phyloP scores from a whole-genome alignment of 352 stramenopile genomes.

The Globisporangium viniferum region DNA sequence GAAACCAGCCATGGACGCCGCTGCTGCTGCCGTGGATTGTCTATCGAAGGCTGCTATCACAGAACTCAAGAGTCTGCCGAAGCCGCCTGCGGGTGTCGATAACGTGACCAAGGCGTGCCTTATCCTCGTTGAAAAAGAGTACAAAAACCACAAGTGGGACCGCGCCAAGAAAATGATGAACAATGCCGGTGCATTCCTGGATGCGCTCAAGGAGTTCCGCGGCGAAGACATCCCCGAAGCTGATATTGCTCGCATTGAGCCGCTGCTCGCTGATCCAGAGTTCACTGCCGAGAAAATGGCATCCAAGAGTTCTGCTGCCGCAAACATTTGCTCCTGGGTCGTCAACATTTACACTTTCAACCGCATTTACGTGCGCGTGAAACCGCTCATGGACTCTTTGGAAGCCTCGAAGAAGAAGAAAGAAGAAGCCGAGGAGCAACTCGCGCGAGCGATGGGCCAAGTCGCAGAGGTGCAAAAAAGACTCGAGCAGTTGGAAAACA shows the following conservation, averaged over 20 bases:
- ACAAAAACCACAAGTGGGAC: slow-evolving; percentile 99
- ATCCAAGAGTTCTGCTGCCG: slow-evolving; percentile 94
- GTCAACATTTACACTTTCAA: slow-evolving; percentile 99
- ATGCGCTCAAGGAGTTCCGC: slow-evolving; percentile 89
- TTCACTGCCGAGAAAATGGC: slow-evolving; percentile 96
- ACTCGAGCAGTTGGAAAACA: slow-evolving; percentile 91
- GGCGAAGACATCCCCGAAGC: slow-evolving; percentile 95
- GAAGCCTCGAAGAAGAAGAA: slow-evolving; percentile 93
- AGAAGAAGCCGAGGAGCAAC: slow-evolving; percentile 90
- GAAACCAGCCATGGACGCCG: slow-evolving; percentile 97
- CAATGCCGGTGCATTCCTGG: slow-evolving; percentile 95
- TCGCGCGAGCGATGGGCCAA: slow-evolving; percentile 89
- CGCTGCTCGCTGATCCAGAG: slow-evolving; percentile 90
- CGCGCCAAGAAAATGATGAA: slow-evolving; percentile 99
- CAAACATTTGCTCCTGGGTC: slow-evolving; percentile 97
- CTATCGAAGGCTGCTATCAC: slow-evolving; percentile 96
- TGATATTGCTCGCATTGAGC: slow-evolving; percentile 90
- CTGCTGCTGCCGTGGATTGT: slow-evolving; percentile 93
- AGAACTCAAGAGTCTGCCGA: slow-evolving; percentile 96
- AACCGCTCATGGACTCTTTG: slow-evolving; percentile 97
- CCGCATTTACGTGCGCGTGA: slow-evolving; percentile 98
- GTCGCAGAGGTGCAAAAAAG: slow-evolving; percentile 93
- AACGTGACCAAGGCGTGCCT: slow-evolving; percentile 96
- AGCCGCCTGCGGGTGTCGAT: slow-evolving; percentile 93
- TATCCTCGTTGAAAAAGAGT: slow-evolving; percentile 97